Evolutionary conservation across 805 yeast genomes (phyloP), one percentile per base, ranked within the genome.

Genomic region (Candida sphagnicola): DNA sequence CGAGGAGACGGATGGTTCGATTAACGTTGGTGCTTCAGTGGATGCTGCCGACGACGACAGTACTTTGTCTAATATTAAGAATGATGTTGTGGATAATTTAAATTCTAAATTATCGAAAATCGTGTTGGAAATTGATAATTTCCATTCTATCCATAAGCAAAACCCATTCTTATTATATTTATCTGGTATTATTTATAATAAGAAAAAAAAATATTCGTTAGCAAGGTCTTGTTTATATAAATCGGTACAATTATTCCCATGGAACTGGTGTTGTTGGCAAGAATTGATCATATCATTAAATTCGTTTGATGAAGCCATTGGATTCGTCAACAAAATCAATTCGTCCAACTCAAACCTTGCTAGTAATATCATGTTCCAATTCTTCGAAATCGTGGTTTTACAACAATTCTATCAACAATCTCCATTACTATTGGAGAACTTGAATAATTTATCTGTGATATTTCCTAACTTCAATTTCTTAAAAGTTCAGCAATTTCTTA

Each of bases 211-310:
- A 46, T 61, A 62, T n/a, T 47, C 63, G 2, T 56, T 65, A 25
- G 96, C 97, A 0, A 79, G 82, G 41, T 67, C 73, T 17, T 65
- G 67, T 32, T 70, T 90, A 23, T 66, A 79, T 21, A 70, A 70
- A 34, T 82, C 96, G 1, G 54, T 91, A 11, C 65, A 72, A 17
- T 36, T 72, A 19, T 88, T 82, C 49, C 95, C 97, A 0, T 85
- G 73, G 57, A 91, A 91, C 57, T 93, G 99, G 99, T 77, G 90
- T 39, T 84, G 93, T 42, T 93, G 97, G 97, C 71, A 74, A 41
- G 97, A 91, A 54, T 66, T 93, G 28, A 64, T 79, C 10, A 65
- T 77, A 3, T 78, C 86, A 38, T 61, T 87, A 19, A 60, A 75
- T 5, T 72, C 78, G 21, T 70, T 79, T 39, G 84, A 82, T 43